Base-by-base conservation (phyloP, 371 early-diverging fungal genomes). In the Actinomucor elegans region DNA sequence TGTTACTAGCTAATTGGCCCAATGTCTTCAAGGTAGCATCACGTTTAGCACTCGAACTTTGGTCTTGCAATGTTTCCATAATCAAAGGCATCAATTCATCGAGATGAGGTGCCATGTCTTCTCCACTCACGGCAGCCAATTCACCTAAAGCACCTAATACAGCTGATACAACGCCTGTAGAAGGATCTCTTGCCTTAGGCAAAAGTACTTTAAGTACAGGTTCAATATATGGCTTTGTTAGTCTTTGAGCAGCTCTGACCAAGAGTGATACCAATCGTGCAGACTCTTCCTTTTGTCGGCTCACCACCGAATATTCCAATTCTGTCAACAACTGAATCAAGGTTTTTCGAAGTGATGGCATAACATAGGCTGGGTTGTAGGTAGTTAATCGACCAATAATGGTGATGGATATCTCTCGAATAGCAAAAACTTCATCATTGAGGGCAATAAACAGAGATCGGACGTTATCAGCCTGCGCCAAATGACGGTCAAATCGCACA, bases 351-450 rank as follows among this genome's bases (percentile, higher is more conserved):
- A 98, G 75, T 0, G 89, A 89, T 2, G 99, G 89, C 88, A 96
- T 86, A 7, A 96, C 91, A 60, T 94, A 94, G 1, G 96, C 96
- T 3, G 97, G 97, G 59, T 97, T 97, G 53, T 86, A 87, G 1
- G 83, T 70, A 2, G 93, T 84, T 24, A 98, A 71, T 21, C 97
- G 81, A 8, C 97, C 96, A 45, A 98, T 90, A 40, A 94, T 89
- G 1, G 81, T 68, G 20, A 97, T 89, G 4, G 93, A 91, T 5
- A 88, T 78, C 60, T 93, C 88, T 10, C 95, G 85, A 49, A 94
- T 91, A n/a, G 84, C 83, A 73, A 94, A 96, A 3, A 87, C 83
- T 61, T 96, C 96, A 56, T 98, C 98, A 49, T 95, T 96, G 32
- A 95, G 59, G 0, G 96, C 93, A 47, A 97, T 83, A 63, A 95